Evolutionary conservation across 2,329 filamentous ascomycete genomes (phyloP), one percentile per base, ranked within the genome.

Genomic region (Xylariaceae sp.): DNA sequence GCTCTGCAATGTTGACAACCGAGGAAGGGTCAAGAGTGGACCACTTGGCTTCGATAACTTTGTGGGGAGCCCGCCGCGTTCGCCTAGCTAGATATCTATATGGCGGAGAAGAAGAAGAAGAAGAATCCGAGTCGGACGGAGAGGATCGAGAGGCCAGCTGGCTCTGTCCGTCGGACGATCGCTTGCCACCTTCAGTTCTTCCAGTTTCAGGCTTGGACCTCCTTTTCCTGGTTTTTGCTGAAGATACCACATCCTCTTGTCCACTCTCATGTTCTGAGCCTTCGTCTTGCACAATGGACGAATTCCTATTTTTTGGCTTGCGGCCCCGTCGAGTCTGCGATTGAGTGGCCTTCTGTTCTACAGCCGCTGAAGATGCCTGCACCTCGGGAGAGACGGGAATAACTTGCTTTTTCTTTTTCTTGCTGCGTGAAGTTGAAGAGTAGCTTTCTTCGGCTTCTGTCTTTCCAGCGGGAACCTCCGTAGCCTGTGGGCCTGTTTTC

Each of bases 21-120:
- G 80, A 75, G 16, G 68, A 60, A 5, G 64, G 57, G 4, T 75
- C 68, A 4, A 85, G 67, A 5, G 74, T 67, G 3, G 68, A 65
- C 83, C 83, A 88, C 55, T 83, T 85, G 29, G 80, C 64, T 29
- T 83, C 72, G 41, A 94, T 83, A 26, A 70, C 74, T 18, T 74
- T 71, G 44, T 72, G 74, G n/a, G 78, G 74, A 30, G 87, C 66
- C 29, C 66, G 67, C 24, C 69, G 71, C 9, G 66, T 71, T 19
- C 66, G 66, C 11, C 74, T 60, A 5, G 68, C 64, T 34, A 82
- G 61, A 49, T 76, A 71, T 31, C 69, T 67, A 55, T 73, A 78
- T 45, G 66, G 50, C 6, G 51, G 40, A 3, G 51, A 48, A 17
- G 54, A 46, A 16, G 50, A 41, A 16, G 32, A 50, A 1, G 56